A percentile compares a stretch with the other conserved stretches of the same genome.
Evolutionary conservation across 1,139 yeast genomes (phyloP).

Genomic region (Blastobotrys aristatus): DNA sequence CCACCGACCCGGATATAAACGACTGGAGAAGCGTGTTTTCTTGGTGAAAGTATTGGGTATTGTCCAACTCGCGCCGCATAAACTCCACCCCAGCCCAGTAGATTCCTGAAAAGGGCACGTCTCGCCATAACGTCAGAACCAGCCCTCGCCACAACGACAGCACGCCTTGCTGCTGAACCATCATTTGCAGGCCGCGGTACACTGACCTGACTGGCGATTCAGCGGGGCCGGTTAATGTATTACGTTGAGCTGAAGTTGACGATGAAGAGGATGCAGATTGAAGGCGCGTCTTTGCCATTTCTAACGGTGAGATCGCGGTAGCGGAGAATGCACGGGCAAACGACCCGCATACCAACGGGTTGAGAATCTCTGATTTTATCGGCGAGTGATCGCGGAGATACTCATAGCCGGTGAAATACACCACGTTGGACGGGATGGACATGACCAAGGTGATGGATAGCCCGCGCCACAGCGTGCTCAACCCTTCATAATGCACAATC

Average conservation of each 20-base stretch:
- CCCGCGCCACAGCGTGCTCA: constrained; percentile 82
- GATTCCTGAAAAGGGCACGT: constrained; percentile 92
- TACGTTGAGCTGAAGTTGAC: neutral
- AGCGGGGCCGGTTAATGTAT: neutral
- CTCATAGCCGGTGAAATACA: constrained; percentile 92
- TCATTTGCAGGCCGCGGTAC: constrained; percentile 50
- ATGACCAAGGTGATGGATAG: constrained; percentile 73
- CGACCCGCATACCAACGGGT: constrained; percentile 84
- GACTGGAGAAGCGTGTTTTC: constrained; percentile 64
- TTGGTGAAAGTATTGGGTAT: constrained; percentile 28
- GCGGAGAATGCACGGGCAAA: constrained; percentile 82
- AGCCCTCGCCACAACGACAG: constrained; percentile 75
- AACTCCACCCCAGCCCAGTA: constrained; percentile 72
- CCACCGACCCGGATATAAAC: constrained; percentile 75
- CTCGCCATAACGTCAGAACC: constrained; percentile 88
- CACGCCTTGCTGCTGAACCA: constrained; percentile 55
- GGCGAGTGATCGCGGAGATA: constrained; percentile 73
- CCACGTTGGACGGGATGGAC: constrained; percentile 91
- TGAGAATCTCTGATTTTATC: constrained; percentile 44
- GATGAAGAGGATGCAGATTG: constrained; percentile 66
- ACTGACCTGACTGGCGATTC: constrained; percentile 36
- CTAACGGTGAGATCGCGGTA: constrained; percentile 80
- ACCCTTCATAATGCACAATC: constrained; percentile 69
- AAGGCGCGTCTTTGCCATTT: constrained; percentile 76
- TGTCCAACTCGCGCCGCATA: constrained; percentile 25